These are phyloP conservation scores for Neonectria hederae DNA, from an alignment of 2,329 filamentous ascomycete genomes.

Conservation along the genomic window DNA sequence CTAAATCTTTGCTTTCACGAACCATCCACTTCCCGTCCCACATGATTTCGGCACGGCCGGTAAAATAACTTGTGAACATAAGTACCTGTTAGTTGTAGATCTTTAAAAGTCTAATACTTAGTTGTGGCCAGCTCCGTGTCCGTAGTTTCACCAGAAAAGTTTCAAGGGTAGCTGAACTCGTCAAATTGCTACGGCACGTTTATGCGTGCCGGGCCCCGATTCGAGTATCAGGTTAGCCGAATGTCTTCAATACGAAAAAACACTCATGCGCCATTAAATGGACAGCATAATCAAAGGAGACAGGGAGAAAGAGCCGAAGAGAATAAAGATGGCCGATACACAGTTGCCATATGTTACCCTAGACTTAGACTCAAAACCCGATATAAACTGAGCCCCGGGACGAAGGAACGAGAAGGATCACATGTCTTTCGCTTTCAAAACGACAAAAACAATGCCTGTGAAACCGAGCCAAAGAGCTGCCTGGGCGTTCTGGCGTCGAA, in stretches of 20 bases:
- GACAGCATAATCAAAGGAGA: background rate
- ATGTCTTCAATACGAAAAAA: background rate
- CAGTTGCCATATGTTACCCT: background rate
- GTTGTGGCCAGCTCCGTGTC: background rate
- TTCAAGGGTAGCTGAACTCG: background rate
- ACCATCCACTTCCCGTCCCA: background rate
- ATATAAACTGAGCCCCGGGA: background rate
- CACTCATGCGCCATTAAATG: background rate
- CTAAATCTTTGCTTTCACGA: background rate
- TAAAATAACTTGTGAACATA: background rate
- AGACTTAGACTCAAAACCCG: background rate
- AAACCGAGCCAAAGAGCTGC: background rate
- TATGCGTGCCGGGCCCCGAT: background rate
- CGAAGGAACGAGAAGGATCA: background rate
- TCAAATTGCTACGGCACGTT: background rate
- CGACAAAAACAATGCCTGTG: background rate
- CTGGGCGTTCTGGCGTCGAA: background rate
- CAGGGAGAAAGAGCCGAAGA: background rate
- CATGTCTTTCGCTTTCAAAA: background rate
- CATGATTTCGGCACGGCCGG: background rate
- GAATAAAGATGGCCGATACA: background rate
- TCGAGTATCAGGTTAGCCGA: background rate
- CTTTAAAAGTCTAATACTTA: background rate
- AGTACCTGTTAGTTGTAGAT: background rate
- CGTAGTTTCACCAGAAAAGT: background rate